Base-by-base conservation (phyloP, 2,329 filamentous ascomycete species). In the Raffaelea albimanens region DNA sequence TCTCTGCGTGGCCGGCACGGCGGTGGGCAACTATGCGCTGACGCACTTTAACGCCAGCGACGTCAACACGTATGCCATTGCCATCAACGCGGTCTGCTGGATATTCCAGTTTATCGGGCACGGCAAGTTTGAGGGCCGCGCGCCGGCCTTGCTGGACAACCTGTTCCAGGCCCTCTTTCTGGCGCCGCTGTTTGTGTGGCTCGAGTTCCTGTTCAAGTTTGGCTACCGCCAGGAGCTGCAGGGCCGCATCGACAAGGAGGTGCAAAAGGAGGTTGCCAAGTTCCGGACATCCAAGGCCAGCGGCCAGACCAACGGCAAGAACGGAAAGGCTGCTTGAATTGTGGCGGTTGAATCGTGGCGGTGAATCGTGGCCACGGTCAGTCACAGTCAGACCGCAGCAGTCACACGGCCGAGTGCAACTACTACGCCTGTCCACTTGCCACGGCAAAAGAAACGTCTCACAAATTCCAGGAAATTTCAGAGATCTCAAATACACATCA, bases 181-280 rank as follows among this genome's bases (percentile, higher is more conserved):
- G 21, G 93, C 93, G 0, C 93, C 93, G 9, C 84, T 98, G 59
- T 98, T 97, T 58, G 91, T 97, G 50, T 98, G 93, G 87, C 84
- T 98, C 58, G 90, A 97, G 69, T 68, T 94, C 21, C 74, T 98
- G 22, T 98, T 98, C 71, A 81, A 75, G 59, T 78, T 94, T 44
- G 93, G 93, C 43, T 98, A 97, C 67, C 80, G 93, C 50, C 86
- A 83, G 2, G 89, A 95, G 64, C 72, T 98, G 56, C 88, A 91
- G 68, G 75, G 77, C 51, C 80, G 91, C 44, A 79, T 97, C 40
- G 80, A 91, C 52, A 81, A 82, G 62, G 80, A 77, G 34, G 87
- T 96, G 3, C 67, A 82, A 60, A 71, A 78, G 56, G 87, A 95
- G 62, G 75, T 96, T 54, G 74, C 78, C 56, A 93, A 88, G 65